Evolutionary conservation across 768 basidiomycete species (phyloP), one percentile per base, ranked within the genome.

Genomic region (Rhizopogon vesiculosus): DNA sequence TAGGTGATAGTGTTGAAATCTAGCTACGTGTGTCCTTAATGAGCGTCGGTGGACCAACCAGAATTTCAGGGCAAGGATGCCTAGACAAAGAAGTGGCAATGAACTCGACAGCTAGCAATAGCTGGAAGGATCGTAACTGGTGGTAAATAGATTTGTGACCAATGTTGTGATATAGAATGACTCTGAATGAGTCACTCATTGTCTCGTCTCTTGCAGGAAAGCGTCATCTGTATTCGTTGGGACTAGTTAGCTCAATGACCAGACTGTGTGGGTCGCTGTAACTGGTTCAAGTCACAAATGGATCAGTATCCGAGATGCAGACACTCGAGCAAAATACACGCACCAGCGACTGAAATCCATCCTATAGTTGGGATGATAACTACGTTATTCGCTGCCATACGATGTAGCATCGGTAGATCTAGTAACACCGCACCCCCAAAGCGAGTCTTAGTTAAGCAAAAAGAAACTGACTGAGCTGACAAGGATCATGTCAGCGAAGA

Each of bases 171-270:
- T 33, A 31, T 53, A 60, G 35, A 55, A 57, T 10, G 59, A n/a
- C n/a, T n/a, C n/a, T n/a, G n/a, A n/a, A n/a, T n/a, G 54, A n/a
- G 44, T 43, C 13, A 60, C 52, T 56, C 59, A 60, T 42, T 57
- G 39, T 16, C 35, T 38, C 18, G 51, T 57, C 42, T 59, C 19
- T 35, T 40, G 18, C n/a, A 56, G 41, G 51, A 59, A 59, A 35
- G 56, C 33, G 39, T 3, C 22, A 22, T 22, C 22, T 22, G 22
- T 22, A 22, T 22, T 22, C 19, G 15, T 55, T 45, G 19, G 22
- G 10, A 4, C 3, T 46, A 45, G 3, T 25, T 44, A 19, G 43
- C 29, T 31, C 18, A 54, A 18, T 19, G 42, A 45, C 42, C 54
- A 44, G 33, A 55, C 44, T 16, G 54, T 19, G 46, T 52, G 18